Evolutionary conservation across 805 yeast genomes (phyloP).

Genomic region (Suhomyces vadensis): DNA sequence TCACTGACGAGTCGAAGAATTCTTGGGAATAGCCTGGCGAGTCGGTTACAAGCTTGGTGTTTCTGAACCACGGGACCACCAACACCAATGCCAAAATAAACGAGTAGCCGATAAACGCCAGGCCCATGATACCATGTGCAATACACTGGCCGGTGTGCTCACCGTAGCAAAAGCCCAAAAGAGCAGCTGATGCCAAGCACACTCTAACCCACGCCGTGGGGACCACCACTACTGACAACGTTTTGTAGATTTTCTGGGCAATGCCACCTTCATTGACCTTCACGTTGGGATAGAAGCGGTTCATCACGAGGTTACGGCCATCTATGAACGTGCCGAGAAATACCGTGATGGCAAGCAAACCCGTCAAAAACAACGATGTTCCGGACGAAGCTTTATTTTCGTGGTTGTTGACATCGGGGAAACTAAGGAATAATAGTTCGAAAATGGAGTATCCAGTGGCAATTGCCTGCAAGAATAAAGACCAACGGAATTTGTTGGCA

Average conservation of each 20-base stretch:
- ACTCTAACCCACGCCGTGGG: slow-evolving; percentile 76
- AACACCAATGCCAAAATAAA: slow-evolving; percentile 66
- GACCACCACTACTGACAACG: slow-evolving; percentile 46
- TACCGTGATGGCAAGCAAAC: slow-evolving; percentile 48
- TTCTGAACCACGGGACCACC: slow-evolving; percentile 72
- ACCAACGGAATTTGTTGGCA: slow-evolving; percentile 49
- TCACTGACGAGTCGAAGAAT: slow-evolving; percentile 75
- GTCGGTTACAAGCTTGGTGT: slow-evolving; percentile 21
- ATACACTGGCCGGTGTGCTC: slow-evolving; percentile 89
- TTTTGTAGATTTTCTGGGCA: slow-evolving; percentile 37
- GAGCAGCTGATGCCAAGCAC: slow-evolving; percentile 77
- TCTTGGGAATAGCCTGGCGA: slow-evolving; percentile 60
- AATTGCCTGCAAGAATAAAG: slow-evolving; percentile 47
- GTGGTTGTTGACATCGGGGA: slow-evolving; percentile 64
- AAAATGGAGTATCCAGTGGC: slow-evolving; percentile 52
- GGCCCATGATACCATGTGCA: slow-evolving; percentile 97
- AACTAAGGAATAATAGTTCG: slow-evolving; percentile 58
- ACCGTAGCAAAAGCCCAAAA: slow-evolving; percentile 85
- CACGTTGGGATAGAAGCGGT: slow-evolving; percentile 36
- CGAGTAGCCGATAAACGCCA: slow-evolving; percentile 81
- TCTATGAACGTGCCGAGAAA: slow-evolving; percentile 56
- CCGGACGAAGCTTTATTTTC: slow-evolving; percentile 70
- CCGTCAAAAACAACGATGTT: slow-evolving; percentile 61
- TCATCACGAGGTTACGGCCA: slow-evolving; percentile 49
- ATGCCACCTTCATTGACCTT: slow-evolving; percentile 38